Percentiles rank a stretch among this genome's conserved stretches.
phyloP scores from a whole-genome alignment of 495 filamentous ascomycete genomes.

The Saxophila tyrrhenica region DNA sequence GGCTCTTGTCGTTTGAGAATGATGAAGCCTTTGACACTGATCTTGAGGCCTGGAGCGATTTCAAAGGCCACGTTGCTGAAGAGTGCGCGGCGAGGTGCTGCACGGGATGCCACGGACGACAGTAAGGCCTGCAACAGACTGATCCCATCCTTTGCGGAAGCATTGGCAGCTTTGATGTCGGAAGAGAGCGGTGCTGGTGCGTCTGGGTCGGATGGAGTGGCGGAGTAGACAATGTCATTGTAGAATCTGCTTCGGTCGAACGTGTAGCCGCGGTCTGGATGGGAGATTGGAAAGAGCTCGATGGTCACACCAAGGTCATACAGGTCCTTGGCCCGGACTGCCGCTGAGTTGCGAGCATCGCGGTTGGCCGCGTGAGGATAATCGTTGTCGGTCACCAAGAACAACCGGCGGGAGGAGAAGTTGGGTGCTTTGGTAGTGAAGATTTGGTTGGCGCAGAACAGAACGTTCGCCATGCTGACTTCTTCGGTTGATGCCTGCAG shows the following conservation, averaged over 20 bases:
- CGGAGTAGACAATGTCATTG: constrained; percentile 44
- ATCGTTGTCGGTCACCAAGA: constrained; percentile 94
- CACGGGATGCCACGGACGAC: constrained; percentile 82
- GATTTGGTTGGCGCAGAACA: constrained; percentile 93
- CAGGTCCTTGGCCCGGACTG: constrained; percentile 82
- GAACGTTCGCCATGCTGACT: constrained; percentile 74
- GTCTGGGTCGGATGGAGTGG: constrained; percentile 52
- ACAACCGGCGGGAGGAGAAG: constrained; percentile 81
- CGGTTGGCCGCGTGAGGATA: constrained; percentile 69
- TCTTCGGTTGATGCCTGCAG: constrained; percentile 52
- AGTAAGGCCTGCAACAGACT: constrained; percentile 70
- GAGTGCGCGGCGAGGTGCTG: constrained; percentile 72
- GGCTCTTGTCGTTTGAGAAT: constrained; percentile 72
- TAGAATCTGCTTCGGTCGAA: constrained; percentile 88
- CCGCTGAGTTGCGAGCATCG: constrained; percentile 56
- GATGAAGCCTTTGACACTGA: constrained; percentile 87
- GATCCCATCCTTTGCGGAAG: constrained; percentile 57
- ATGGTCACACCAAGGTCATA: constrained; percentile 91
- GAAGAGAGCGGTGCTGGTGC: constrained; percentile 41
- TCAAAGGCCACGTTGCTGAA: constrained; percentile 81
- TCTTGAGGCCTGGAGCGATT: constrained; percentile 70
- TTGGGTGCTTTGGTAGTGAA: constrained; percentile 93
- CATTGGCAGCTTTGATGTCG: constrained; percentile 27
- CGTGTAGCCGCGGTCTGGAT: constrained; percentile 43
- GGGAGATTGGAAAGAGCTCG: constrained; percentile 86